Evolutionary conservation across 371 early-diverging fungal species (phyloP), one percentile per base, ranked within the genome.

Genomic region (Choanephora cucurbitarum): DNA sequence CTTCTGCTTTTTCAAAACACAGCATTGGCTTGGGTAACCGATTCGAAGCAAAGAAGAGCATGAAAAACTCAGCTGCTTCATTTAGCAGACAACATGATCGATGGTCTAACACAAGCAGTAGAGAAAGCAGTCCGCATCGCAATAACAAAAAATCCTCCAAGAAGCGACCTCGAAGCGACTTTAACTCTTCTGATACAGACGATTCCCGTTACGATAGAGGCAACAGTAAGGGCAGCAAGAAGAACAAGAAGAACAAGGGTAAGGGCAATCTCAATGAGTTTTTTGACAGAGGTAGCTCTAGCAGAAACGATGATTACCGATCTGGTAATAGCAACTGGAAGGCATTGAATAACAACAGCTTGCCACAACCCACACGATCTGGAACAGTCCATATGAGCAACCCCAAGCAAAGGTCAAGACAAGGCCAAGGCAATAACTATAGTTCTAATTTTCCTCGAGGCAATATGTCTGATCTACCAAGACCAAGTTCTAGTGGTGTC

Each of bases 321-420:
- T 53, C 51, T 1, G 67, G 67, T 5, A 67, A 58, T 37, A 58
- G 24, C 11, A 62, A 67, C 21, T 62, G 67, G 67, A 67, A 62
- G 21, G 56, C 59, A 0, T 40, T 67, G 8, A 62, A 62, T 9
- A 43, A 52, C 13, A 52, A 44, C 14, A 32, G 37, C 1, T 39
- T 67, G 0, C 67, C 67, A 14, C 58, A 62, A 33, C 67, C 67
- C n/a, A 55, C 67, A 11, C 44, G 67, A 24, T 60, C 56, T 19
- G 59, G 65, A 6, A 65, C 57, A 17, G 55, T 60, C 13, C 50
- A 50, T 10, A 22, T 58, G 10, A 47, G 34, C 34, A 45, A 28
- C 28, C 7, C 28, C 48, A 31, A 54, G 44, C 11, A 46, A 54
- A 15, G 31, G 15, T 18, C 41, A 18, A n/a, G 28, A 28, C 49